Evolutionary conservation across 208 protist species (phyloP), one percentile per base, ranked within the genome.

Genomic region (Leptomonas pyrrhocoris): DNA sequence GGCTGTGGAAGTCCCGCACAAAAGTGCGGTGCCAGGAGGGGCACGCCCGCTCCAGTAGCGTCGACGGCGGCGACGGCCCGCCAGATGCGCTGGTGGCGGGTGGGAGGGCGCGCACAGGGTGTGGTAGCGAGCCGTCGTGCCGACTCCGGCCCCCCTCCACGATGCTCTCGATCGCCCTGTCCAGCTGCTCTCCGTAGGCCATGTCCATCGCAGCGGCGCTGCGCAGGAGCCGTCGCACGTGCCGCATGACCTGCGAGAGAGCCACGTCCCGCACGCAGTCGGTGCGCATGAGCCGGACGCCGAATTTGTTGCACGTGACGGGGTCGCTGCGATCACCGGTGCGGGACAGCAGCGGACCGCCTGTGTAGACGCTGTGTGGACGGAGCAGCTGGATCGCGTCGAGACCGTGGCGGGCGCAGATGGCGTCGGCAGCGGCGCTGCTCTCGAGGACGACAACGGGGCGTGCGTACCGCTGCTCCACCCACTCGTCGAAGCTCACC

Each of bases 131-230:
- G 46, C 76, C 76, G 46, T 75, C 70, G 45, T 48, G 38, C 7
- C 65, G 58, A 25, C 77, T 76, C 36, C 77, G 70, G 51, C 50
- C 67, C 25, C 63, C 69, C 21, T 74, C 40, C 15, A 85, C 76
- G 25, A 93, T 71, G 28, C 83, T 76, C 25, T 59, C 31, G 56
- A 94, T 28, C 2, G 77, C 73, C 1, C 77, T 46, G 59, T 93
- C 90, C 19, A 95, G 69, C 66, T 93, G 85, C 68, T 93, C 90
- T 11, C 90, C 90, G 64, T 86, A 90, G 21, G 80, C 90, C 28
- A 93, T 69, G 56, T 90, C 87, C 28, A 88, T 82, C 54, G 68
- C 78, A 6, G 85, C 68, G 8, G 66, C 15, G 19, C 57, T 59
- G 18, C 78, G 78, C 60, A 95, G 54, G 1, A 83, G 30, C 16